phyloP scores from a whole-genome alignment of 768 basidiomycete species.

The Pulveroboletus ravenelii region DNA sequence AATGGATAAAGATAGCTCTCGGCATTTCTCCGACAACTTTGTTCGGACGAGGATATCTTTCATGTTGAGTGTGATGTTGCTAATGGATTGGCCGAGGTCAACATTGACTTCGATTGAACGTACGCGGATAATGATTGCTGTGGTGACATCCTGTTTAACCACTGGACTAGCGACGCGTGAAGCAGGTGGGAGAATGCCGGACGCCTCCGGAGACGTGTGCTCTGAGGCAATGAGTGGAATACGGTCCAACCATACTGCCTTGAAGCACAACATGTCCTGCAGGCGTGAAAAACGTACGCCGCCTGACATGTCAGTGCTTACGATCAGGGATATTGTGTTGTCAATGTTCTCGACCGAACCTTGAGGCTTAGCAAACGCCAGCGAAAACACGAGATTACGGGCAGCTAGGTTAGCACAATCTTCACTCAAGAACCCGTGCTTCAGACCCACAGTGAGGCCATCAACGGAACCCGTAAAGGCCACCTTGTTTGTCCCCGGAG shows the following conservation, averaged over 20 bases:
- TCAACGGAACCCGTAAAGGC: constrained; percentile 76
- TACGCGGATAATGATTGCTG: constrained; percentile 62
- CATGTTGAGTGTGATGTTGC: constrained; percentile 61
- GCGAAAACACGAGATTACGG: constrained; percentile 75
- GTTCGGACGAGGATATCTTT: constrained; percentile 61
- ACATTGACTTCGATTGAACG: constrained; percentile 69
- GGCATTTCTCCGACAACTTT: constrained; percentile 52
- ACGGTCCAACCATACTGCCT: constrained; percentile 89
- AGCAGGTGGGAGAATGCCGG: constrained; percentile 16
- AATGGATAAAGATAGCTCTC: constrained; percentile 65
- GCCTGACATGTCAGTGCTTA: constrained; percentile 84
- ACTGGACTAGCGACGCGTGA: constrained; percentile 10
- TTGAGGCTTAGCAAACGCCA: constrained; percentile 58
- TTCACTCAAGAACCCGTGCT: constrained; percentile 81
- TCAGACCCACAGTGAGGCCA: constrained; percentile 74
- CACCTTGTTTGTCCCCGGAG: constrained; percentile 66
- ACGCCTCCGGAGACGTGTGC: constrained; percentile 15
- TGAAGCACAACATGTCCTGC: constrained; percentile 91
- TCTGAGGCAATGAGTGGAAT: constrained; percentile 68
- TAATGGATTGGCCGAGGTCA: constrained; percentile 86
- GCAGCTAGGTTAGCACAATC: constrained; percentile 78
- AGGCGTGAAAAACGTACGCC: constrained; percentile 78
- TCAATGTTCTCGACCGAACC: constrained; percentile 32
- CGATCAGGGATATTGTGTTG: constrained; percentile 62
- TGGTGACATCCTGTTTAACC: constrained; percentile 47